A percentile compares a stretch with the other conserved stretches of the same genome.
Conservation (phyloP, 768 basidiomycete species). For the Amanita pallidorosea region DNA sequence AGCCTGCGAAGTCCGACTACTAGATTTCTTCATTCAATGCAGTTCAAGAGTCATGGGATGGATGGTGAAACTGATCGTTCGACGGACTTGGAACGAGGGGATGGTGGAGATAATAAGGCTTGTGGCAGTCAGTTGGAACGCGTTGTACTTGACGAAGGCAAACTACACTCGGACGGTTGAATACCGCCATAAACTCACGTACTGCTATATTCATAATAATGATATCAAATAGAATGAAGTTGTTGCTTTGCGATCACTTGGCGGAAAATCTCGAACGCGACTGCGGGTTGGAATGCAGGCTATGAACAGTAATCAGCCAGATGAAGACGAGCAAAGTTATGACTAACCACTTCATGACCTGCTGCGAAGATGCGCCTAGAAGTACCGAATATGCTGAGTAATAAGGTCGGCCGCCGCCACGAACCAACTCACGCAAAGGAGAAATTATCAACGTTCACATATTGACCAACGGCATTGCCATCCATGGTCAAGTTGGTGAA, state of each 20-base stretch:
- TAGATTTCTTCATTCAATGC: too few species aligned
- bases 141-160: too few species aligned
- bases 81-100: neutral
- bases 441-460: constrained; percentile 58
- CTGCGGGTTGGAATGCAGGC: constrained; percentile 55
- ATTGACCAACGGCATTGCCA: constrained; percentile 40
- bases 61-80: neutral
- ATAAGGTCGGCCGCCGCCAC: neutral
- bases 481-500: constrained; percentile 48
- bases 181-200: too few species aligned
- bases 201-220: neutral
- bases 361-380: constrained; percentile 43
- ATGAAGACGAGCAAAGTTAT: neutral
- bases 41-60: neutral
- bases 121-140: too few species aligned
- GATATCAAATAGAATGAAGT: constrained; percentile 34
- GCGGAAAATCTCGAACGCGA: constrained; percentile 46
- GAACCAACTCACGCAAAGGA: constrained; percentile 45
- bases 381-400: neutral
- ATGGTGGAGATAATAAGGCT: neutral
- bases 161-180: too few species aligned
- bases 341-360: constrained; percentile 54
- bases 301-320: constrained; percentile 11
- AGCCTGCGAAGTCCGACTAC: neutral
- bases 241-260: constrained; percentile 42